Evolutionary conservation across 2,329 filamentous ascomycete genomes (phyloP).

Genomic region (Colletotrichum navitas): DNA sequence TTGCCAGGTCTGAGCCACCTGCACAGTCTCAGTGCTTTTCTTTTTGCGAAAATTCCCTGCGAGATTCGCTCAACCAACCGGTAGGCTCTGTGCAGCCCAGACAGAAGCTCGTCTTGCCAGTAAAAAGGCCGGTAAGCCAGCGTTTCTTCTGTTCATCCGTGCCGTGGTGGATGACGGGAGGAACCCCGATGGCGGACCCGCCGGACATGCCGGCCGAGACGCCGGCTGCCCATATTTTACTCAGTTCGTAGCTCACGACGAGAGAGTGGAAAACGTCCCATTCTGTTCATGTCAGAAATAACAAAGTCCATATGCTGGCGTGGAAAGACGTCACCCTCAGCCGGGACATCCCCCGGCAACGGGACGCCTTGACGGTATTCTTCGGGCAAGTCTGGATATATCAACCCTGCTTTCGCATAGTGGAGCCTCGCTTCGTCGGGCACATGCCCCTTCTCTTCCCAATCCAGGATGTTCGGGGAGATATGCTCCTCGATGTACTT

Average conservation of each 20-base stretch:
- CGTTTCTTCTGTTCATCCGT: conserved; percentile 68
- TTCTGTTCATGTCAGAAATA: conserved; percentile 56
- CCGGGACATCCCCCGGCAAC: neutral
- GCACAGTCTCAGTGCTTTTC: neutral
- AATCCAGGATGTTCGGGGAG: conserved; percentile 70
- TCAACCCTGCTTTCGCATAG: conserved; percentile 55
- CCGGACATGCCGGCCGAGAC: conserved; percentile 69
- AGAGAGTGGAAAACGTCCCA: conserved; percentile 70
- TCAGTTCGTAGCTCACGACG: conserved; percentile 67
- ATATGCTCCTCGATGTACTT: conserved; percentile 70
- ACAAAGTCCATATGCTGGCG: too few relatives aligned
- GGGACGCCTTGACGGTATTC: conserved; percentile 46
- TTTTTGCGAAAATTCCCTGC: fast-evolving
- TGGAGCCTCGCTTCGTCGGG: conserved; percentile 55
- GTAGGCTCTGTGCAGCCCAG: conserved; percentile 73
- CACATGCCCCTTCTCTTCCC: conserved; percentile 70
- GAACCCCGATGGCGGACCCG: conserved; percentile 71
- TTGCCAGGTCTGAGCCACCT: conserved; percentile 61
- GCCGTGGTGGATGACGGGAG: conserved; percentile 72
- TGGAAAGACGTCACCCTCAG: conserved; percentile 42
- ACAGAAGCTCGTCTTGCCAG: conserved; percentile 70
- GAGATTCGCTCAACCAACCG: conserved; percentile 57
- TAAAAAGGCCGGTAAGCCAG: conserved; percentile 70
- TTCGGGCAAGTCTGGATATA: conserved; percentile 50
- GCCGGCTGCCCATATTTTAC: conserved; percentile 64